These are phyloP conservation scores for Petasospora rhodanensis DNA, from an alignment of 1,139 yeast genomes.

Conservation along the genomic window DNA sequence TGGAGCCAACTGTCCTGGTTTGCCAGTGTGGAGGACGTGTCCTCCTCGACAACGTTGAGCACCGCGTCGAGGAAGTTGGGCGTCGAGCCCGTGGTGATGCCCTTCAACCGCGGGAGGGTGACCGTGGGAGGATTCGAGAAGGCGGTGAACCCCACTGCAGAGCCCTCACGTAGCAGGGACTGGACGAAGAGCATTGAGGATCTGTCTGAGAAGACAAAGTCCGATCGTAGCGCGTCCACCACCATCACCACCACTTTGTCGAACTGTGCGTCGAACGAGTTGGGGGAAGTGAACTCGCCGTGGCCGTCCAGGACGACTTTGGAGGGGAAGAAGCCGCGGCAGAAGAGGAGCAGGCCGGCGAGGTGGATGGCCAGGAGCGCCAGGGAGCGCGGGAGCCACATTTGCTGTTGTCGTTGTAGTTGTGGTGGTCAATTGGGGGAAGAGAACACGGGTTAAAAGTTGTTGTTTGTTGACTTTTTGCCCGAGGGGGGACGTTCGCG, in stretches of 20 bases:
- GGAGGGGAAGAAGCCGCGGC: slow-evolving; percentile 86
- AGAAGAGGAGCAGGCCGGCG: slow-evolving; percentile 45
- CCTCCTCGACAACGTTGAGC: slow-evolving; percentile 89
- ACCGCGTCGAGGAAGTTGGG: slow-evolving; percentile 84
- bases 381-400: slow-evolving; percentile 6
- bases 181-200: slow-evolving; percentile 70
- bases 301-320: slow-evolving; percentile 66
- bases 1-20: slow-evolving; percentile 84
- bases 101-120: slow-evolving; percentile 73
- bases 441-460: too few relatives aligned
- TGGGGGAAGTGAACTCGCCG: slow-evolving; percentile 24
- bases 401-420: too few relatives aligned
- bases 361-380: slow-evolving; percentile 13
- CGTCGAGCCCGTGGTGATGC: slow-evolving; percentile 77
- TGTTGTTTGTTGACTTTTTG: too few relatives aligned
- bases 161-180: slow-evolving; percentile 54
- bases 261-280: slow-evolving; percentile 45
- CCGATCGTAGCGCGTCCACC: slow-evolving; percentile 89
- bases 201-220: slow-evolving; percentile 65
- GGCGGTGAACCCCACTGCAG: slow-evolving; percentile 86
- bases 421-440: too few relatives aligned
- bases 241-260: slow-evolving; percentile 74
- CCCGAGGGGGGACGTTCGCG: too few relatives aligned
- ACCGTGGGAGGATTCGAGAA: slow-evolving; percentile 86
- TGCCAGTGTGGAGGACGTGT: slow-evolving; percentile 66